Percentiles rank a stretch among this genome's conserved stretches.
Evolutionary conservation across 2,329 filamentous ascomycete genomes (phyloP).

Genomic region (Exophiala alcalophila): DNA sequence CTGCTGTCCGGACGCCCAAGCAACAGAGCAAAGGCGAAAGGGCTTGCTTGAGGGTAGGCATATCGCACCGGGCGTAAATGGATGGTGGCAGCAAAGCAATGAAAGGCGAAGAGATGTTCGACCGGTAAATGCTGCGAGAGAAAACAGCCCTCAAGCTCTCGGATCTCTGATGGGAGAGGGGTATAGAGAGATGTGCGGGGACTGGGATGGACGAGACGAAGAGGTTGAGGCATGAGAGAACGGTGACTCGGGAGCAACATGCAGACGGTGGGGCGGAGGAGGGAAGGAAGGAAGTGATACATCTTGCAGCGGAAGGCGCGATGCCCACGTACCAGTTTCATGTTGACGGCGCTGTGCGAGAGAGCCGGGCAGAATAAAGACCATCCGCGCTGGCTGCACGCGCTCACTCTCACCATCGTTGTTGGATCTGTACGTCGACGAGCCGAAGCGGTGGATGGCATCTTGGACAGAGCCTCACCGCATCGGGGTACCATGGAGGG

Average conservation of each 20-base stretch:
- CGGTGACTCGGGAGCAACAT: not conserved
- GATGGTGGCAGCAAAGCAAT: conserved; percentile 9
- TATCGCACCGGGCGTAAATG: conserved; percentile 12
- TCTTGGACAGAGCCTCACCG: no score
- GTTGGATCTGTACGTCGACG: no score
- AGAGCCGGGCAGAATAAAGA: no score
- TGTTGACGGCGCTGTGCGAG: no score
- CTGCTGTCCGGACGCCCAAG: conserved; percentile 9
- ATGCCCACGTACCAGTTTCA: no score
- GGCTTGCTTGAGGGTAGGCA: conserved; percentile 10
- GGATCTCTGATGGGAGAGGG: not conserved
- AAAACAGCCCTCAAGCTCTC: conserved; percentile 4
- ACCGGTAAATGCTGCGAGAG: conserved; percentile 13
- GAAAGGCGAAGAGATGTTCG: conserved; percentile 15
- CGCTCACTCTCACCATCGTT: no score
- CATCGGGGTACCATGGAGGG: no score
- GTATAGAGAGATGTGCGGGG: no score
- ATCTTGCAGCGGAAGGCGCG: no score
- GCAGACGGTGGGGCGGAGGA: not conserved
- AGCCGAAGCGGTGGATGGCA: no score
- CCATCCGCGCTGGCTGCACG: no score
- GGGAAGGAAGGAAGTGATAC: not conserved
- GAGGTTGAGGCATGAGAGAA: conserved; percentile 1
- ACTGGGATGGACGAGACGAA: conserved; percentile 1
- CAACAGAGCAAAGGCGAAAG: conserved; percentile 20